phyloP scores from a whole-genome alignment of 352 stramenopile species.

The Aphanomyces invadans region DNA sequence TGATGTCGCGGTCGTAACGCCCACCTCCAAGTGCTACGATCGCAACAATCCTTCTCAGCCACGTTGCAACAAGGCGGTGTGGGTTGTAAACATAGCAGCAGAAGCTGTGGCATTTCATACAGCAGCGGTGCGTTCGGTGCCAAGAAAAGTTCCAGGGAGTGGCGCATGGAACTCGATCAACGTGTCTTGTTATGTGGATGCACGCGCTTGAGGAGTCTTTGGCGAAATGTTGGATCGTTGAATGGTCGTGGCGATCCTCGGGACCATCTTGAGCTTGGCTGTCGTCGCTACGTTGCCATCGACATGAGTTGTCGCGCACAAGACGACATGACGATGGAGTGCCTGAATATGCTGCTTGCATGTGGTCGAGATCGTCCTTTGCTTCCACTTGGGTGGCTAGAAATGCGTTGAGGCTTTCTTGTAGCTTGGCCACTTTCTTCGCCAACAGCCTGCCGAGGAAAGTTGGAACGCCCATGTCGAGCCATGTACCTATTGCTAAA shows the following conservation, averaged over 20 bases:
- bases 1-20: no score
- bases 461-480: no score
- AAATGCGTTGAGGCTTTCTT: neutral
- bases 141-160: no score
- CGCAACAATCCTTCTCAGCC: no score
- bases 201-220: neutral
- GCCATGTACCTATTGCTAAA: constrained; percentile 19
- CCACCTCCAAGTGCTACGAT: no score
- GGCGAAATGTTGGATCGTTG: neutral
- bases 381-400: neutral
- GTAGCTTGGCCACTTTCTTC: neutral
- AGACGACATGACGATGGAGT: neutral
- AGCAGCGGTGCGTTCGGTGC: no score
- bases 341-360: neutral
- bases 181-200: neutral
- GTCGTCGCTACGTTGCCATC: neutral
- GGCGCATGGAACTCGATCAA: no score
- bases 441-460: neutral
- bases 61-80: no score
- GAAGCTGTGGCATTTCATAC: no score
- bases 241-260: neutral
- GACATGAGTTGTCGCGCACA: neutral
- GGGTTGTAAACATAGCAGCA: no score
- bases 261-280: neutral
- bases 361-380: neutral